Conservation (phyloP, 2,329 filamentous ascomycete genomes). For the Spiromastix sp. region DNA sequence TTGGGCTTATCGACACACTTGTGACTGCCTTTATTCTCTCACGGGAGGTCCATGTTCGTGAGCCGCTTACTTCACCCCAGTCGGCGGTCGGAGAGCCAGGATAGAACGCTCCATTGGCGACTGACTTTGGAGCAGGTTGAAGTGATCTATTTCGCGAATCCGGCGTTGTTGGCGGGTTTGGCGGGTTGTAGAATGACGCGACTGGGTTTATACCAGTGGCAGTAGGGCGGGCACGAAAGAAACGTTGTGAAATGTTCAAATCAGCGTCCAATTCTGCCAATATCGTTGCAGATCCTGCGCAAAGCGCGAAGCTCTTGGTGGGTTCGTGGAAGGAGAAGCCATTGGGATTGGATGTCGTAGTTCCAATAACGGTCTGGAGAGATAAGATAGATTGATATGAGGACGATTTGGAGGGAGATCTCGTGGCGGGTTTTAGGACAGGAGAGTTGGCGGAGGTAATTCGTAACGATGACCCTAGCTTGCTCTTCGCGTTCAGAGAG, state of each 20-base stretch:
- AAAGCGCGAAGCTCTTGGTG: conserved; percentile 68
- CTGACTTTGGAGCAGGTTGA: conserved; percentile 37
- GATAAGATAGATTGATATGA: conserved; percentile 45
- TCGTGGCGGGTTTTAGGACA: conserved; percentile 49
- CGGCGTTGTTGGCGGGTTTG: conserved; percentile 46
- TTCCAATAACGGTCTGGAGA: conserved; percentile 78
- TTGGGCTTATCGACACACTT: conserved; percentile 76
- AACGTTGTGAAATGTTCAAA: conserved; percentile 59
- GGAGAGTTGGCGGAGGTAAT: conserved; percentile 71
- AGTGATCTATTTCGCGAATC: conserved; percentile 49
- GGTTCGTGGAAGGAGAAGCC: conserved; percentile 74
- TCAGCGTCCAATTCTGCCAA: conserved; percentile 68
- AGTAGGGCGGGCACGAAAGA: conserved; percentile 75
- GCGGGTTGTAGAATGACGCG: conserved; percentile 43
- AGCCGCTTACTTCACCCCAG: conserved; percentile 47
- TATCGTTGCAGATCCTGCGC: conserved; percentile 87
- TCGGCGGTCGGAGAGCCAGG: conserved; percentile 40
- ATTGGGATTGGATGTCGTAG: conserved; percentile 72
- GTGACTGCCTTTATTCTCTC: conserved; percentile 93
- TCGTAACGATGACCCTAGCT: conserved; percentile 40
- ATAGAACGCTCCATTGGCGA: conserved; percentile 30
- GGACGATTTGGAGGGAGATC: conserved; percentile 49
- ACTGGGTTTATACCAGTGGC: conserved; percentile 55
- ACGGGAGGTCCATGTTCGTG: conserved; percentile 73
- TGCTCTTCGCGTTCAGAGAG: conserved; percentile 25